These are phyloP conservation scores for Dillenia suffruticosa DNA, from an alignment of 164 flowering plant genomes.

Conservation along the genomic window DNA sequence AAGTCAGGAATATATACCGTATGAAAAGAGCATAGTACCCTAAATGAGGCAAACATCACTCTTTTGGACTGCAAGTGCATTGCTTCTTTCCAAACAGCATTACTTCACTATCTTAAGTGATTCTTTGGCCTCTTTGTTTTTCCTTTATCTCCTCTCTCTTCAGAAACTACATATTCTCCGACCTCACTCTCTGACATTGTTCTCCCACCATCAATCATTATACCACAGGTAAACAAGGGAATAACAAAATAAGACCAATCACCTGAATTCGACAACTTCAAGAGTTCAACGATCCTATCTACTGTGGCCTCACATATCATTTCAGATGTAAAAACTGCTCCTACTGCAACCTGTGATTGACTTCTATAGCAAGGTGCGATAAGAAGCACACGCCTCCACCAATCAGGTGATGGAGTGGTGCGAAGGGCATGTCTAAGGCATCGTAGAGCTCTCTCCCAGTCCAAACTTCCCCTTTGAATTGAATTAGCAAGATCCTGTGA, in stretches of 20 bases:
- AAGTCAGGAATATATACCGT: too few species aligned
- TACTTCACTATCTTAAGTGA: too few species aligned
- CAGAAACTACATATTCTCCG: too few species aligned
- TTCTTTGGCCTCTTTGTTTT: too few species aligned
- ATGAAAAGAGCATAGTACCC: too few species aligned
- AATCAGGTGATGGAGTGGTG: constrained; percentile 95
- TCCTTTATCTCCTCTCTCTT: too few species aligned
- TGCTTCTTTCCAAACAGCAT: too few species aligned
- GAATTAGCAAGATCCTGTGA: constrained; percentile 76
- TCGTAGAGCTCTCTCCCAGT: constrained; percentile 98
- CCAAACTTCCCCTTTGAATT: constrained; percentile 83
- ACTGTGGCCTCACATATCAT: constrained; percentile 94
- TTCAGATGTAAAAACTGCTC: constrained; percentile 92
- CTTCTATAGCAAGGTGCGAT: constrained; percentile 77
- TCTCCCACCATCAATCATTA: too few species aligned
- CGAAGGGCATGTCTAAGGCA: constrained; percentile 94
- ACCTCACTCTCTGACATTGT: too few species aligned
- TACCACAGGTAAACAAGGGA: neutral
- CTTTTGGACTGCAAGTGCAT: too few species aligned
- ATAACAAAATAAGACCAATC: constrained; percentile 14
- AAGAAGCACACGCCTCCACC: constrained; percentile 98
- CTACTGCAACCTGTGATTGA: constrained; percentile 48
- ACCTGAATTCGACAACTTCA: constrained; percentile 87
- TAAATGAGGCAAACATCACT: too few species aligned
- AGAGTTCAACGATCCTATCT: constrained; percentile 77